A percentile compares a stretch with the other conserved stretches of the same genome.
phyloP scores from a whole-genome alignment of 192 early-diverging fungal species.

The Rhizophagus clarus region DNA sequence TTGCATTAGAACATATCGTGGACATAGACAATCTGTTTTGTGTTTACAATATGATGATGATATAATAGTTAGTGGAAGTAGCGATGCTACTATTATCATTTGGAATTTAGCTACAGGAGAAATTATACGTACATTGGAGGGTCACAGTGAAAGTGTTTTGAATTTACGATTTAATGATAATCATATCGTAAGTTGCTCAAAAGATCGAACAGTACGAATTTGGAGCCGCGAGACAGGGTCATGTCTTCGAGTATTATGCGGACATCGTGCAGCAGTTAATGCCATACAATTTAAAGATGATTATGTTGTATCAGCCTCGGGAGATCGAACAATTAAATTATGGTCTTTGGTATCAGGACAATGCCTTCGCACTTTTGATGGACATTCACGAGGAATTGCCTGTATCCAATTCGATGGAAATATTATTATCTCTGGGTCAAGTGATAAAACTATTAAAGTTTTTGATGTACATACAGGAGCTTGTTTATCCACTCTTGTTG shows the following conservation, averaged over 20 bases:
- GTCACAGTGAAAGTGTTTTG: constrained; percentile 70
- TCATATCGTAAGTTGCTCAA: constrained; percentile 81
- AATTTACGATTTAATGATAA: constrained; percentile 76
- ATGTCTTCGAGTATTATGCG: constrained; percentile 54
- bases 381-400: constrained; percentile 83
- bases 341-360: constrained; percentile 79
- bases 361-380: constrained; percentile 65
- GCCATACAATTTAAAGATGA: constrained; percentile 69
- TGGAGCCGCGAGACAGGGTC: constrained; percentile 74
- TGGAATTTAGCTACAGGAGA: constrained; percentile 70
- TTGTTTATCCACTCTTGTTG: constrained; percentile 49
- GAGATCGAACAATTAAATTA: constrained; percentile 82
- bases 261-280: constrained; percentile 84
- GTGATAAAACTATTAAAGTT: constrained; percentile 77
- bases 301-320: constrained; percentile 67
- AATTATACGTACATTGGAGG: constrained; percentile 44
- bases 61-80: constrained; percentile 69
- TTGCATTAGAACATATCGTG: constrained; percentile 62
- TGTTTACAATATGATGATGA: constrained; percentile 81
- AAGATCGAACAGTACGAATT: constrained; percentile 79
- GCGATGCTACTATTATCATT: constrained; percentile 66
- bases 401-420: constrained; percentile 90
- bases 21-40: constrained; percentile 80
- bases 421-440: constrained; percentile 81
- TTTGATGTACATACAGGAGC: constrained; percentile 50